Conservation (phyloP, 2,329 filamentous ascomycete species). For the Didymosphaeria variabile region DNA sequence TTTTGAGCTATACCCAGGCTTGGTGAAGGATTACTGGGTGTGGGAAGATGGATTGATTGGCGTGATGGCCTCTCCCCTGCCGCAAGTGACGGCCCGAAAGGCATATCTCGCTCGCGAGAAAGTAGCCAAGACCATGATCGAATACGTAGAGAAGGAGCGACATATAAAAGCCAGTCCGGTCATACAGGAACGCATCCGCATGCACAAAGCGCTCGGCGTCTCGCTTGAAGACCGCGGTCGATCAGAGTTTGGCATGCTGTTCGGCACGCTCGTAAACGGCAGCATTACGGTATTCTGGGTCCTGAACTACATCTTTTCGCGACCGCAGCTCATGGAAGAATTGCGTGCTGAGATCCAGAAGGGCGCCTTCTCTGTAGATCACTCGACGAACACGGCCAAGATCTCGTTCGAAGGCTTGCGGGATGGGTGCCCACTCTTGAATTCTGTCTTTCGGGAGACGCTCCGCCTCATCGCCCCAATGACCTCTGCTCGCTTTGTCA, state of each 20-base stretch:
- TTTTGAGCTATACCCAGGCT: conserved; percentile 43
- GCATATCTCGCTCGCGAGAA: conserved; percentile 49
- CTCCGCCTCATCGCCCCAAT: conserved; percentile 51
- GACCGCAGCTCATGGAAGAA: conserved; percentile 49
- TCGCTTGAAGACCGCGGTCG: conserved; percentile 24
- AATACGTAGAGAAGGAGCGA: conserved; percentile 37
- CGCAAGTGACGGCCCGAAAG: conserved; percentile 50
- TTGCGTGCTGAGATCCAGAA: conserved; percentile 52
- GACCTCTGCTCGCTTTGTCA: conserved; percentile 53
- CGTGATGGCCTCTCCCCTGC: conserved; percentile 44
- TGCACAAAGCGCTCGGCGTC: conserved; percentile 30
- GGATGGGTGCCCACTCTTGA: conserved; percentile 53
- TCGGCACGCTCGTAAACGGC: conserved; percentile 55
- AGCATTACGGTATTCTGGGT: conserved; percentile 57
- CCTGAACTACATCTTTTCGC: conserved; percentile 55
- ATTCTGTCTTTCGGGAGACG: conserved; percentile 39
- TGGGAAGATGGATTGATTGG: conserved; percentile 48
- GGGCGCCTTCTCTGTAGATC: conserved; percentile 6
- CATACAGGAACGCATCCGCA: conserved; percentile 32
- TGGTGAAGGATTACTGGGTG: conserved; percentile 55
- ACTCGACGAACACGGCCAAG: conserved; percentile 16
- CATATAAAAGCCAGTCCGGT: conserved; percentile 32
- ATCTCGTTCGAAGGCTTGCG: conserved; percentile 54
- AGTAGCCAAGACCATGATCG: conserved; percentile 33
- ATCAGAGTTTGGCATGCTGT: conserved; percentile 35